A percentile compares a stretch with the other conserved stretches of the same genome.
Conservation (phyloP, 2,329 filamentous ascomycete species). For the Ascosphaera aggregata region DNA sequence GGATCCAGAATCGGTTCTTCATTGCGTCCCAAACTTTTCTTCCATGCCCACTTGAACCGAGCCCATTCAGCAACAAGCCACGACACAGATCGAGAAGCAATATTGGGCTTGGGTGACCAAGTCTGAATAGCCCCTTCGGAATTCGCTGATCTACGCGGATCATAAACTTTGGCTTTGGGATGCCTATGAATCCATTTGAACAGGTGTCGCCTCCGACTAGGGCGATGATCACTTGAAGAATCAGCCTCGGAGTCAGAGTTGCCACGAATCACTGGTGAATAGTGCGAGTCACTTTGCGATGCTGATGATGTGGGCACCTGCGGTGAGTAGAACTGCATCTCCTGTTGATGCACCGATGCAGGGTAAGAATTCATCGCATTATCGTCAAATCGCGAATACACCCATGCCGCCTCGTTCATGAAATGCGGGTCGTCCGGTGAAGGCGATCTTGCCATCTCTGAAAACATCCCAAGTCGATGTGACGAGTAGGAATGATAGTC, state of each 20-base stretch:
- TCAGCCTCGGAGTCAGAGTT: too few relatives aligned
- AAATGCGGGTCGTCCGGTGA: not conserved
- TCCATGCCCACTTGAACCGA: not conserved
- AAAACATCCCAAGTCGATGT: not conserved
- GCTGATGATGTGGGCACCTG: too few relatives aligned
- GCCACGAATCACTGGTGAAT: too few relatives aligned
- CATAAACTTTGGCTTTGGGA: not conserved
- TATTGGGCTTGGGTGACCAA: not conserved
- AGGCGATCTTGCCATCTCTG: not conserved
- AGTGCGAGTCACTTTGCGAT: too few relatives aligned
- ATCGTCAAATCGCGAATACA: not conserved
- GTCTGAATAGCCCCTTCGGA: not conserved
- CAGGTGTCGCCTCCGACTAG: not conserved
- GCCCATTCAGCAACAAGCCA: not conserved
- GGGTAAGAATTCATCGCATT: not conserved
- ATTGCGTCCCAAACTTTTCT: not conserved
- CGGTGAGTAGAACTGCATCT: too few relatives aligned
- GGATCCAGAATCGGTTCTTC: not conserved
- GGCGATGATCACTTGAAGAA: not conserved
- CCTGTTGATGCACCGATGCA: too few relatives aligned
- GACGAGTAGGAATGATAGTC: not conserved
- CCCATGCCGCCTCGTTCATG: not conserved
- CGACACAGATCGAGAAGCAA: not conserved
- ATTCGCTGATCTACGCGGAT: not conserved
- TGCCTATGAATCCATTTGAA: not conserved